phyloP scores from a whole-genome alignment of 257 asterid species.

The Paraleonurus japonicus region DNA sequence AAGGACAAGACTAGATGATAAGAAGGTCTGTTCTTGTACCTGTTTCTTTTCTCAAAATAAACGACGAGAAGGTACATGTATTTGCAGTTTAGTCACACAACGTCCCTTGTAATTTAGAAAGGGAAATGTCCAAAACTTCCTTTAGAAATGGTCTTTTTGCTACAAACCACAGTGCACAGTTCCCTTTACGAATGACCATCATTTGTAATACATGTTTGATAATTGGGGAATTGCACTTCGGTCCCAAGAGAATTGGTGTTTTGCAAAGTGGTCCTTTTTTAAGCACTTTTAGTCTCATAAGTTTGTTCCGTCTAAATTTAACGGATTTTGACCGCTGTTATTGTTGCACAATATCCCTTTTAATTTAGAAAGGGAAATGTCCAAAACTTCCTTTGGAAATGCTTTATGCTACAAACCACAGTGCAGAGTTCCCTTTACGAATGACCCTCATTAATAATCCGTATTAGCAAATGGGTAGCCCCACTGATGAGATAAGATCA shows the following conservation, averaged over 20 bases:
- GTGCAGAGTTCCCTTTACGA: not conserved
- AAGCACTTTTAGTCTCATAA: too few species aligned
- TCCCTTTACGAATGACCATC: not conserved
- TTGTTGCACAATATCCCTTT: not conserved
- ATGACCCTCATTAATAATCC: too few species aligned
- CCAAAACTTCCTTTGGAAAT: not conserved
- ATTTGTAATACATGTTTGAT: too few species aligned
- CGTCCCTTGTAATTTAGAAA: not conserved
- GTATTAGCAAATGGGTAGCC: not conserved
- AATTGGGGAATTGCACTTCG: too few species aligned
- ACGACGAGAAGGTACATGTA: not conserved
- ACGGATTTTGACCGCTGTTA: too few species aligned
- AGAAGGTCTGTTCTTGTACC: slow-evolving; percentile 18
- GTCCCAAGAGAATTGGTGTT: too few species aligned
- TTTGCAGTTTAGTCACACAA: not conserved
- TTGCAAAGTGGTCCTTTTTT: too few species aligned
- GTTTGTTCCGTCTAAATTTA: too few species aligned
- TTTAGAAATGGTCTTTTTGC: not conserved
- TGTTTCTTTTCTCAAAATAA: not conserved
- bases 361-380: slow-evolving; percentile 9
- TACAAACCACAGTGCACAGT: not conserved
- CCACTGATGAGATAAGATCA: not conserved
- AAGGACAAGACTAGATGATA: slow-evolving; percentile 43
- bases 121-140: not conserved
- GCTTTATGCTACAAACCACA: not conserved